Evolutionary conservation across 306 rosid species (phyloP).

Genomic region (Gillenia trifoliata): DNA sequence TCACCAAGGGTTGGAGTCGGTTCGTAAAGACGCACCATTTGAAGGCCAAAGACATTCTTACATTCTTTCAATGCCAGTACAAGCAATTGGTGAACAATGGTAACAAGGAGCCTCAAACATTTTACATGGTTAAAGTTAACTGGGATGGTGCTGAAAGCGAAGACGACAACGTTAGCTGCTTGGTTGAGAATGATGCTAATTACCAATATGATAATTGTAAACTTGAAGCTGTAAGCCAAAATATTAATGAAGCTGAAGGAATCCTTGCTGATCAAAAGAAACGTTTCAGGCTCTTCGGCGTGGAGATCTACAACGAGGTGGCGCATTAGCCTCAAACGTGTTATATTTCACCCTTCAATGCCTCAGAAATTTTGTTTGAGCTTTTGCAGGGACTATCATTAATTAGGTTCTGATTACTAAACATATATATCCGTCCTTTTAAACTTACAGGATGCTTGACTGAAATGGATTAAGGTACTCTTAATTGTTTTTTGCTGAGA

Average conservation of each 20-base stretch:
- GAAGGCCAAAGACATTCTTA: conserved; percentile 45
- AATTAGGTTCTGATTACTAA: background rate
- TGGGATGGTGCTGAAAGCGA: conserved; percentile 4
- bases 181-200: background rate
- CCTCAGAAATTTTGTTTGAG: conserved; percentile 5
- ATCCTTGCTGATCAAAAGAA: background rate
- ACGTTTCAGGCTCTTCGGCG: background rate
- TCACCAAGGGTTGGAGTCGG: conserved; percentile 66
- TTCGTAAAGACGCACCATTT: conserved; percentile 51
- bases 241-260: background rate
- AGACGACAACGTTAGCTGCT: background rate
- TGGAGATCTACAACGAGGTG: background rate
- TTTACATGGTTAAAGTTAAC: conserved; percentile 33
- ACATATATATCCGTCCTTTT: background rate
- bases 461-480: background rate
- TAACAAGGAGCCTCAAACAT: background rate
- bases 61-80: conserved; percentile 39
- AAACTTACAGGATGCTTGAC: background rate
- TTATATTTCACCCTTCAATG: background rate
- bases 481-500: background rate
- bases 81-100: background rate
- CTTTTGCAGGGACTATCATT: background rate
- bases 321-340: background rate
- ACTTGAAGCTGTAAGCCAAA: background rate
- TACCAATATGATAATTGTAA: background rate